These are phyloP conservation scores for Yarrowia alimentaria DNA, from an alignment of 805 yeast species.

Conservation along the genomic window DNA sequence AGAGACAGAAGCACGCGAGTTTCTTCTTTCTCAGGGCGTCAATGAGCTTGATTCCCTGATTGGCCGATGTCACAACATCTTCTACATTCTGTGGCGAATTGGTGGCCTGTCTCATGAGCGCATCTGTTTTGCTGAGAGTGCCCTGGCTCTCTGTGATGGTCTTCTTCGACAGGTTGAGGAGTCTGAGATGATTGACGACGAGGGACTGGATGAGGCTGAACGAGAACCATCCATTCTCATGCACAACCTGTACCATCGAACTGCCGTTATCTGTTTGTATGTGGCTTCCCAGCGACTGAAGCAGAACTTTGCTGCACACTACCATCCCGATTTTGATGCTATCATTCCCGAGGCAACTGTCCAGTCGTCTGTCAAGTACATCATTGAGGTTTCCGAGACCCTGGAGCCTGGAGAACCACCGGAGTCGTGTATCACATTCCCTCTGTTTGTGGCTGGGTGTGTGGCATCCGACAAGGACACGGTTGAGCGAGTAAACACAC, in stretches of 20 bases:
- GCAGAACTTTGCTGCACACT: conserved; percentile 25
- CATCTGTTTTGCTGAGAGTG: conserved; percentile 24
- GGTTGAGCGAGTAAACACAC: conserved; percentile 10
- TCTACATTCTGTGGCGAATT: conserved; percentile 26
- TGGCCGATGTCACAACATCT: conserved; percentile 26
- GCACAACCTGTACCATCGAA: conserved; percentile 26
- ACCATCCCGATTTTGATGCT: conserved; percentile 27
- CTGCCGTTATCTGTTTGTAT: conserved; percentile 21
- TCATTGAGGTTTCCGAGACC: conserved; percentile 23
- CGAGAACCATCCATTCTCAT: conserved; percentile 16
- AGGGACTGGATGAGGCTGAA: conserved; percentile 13
- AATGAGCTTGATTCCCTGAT: conserved; percentile 28
- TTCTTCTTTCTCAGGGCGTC: conserved; percentile 26
- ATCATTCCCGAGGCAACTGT: conserved; percentile 13
- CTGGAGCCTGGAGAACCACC: conserved; percentile 26
- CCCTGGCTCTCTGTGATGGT: conserved; percentile 25
- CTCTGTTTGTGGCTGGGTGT: conserved; percentile 25
- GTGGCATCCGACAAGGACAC: conserved; percentile 15
- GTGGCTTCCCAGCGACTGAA: conserved; percentile 23
- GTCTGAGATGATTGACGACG: conserved; percentile 18
- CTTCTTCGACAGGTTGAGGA: conserved; percentile 15
- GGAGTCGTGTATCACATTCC: conserved; percentile 21
- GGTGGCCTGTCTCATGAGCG: conserved; percentile 23
- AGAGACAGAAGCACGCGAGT: conserved; percentile 16
- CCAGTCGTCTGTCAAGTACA: conserved; percentile 13